phyloP scores from a whole-genome alignment of 306 rosid genomes.

The Parietaria judaica region DNA sequence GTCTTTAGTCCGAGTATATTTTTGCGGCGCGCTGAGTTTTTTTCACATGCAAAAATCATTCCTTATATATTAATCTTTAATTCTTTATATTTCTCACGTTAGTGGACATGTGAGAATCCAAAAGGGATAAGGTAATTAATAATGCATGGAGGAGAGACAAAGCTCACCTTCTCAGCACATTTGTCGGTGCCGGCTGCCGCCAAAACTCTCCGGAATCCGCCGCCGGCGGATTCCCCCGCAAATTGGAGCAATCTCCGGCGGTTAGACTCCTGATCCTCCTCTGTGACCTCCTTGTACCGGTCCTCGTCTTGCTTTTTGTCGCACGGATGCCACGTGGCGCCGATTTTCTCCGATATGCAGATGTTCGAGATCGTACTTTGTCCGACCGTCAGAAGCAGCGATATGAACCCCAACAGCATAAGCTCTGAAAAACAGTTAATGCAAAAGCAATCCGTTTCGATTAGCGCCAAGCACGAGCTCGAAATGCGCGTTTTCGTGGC shows the following conservation, averaged over 20 bases:
- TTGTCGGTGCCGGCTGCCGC: constrained; percentile 40
- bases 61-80: not conserved
- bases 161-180: constrained; percentile 37
- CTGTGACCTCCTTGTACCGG: not conserved
- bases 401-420: constrained; percentile 80
- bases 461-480: no score
- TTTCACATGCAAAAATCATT: not conserved
- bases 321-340: constrained; percentile 74
- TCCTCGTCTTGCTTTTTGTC: constrained; percentile 3
- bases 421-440: constrained; percentile 40
- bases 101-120: not conserved
- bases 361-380: constrained; percentile 46
- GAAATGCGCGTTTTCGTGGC: no score
- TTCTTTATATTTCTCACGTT: not conserved
- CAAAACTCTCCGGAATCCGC: constrained; percentile 13
- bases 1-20: no score
- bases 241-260: constrained; percentile 33
- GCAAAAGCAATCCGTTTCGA: not conserved
- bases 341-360: constrained; percentile 48
- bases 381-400: constrained; percentile 79
- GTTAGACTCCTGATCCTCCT: not conserved
- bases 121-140: not conserved
- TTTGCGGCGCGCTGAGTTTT: no score
- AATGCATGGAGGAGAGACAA: not conserved
- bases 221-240: no score